phyloP scores from a whole-genome alignment of 2,329 filamentous ascomycete genomes.

The Fusarium falciforme region DNA sequence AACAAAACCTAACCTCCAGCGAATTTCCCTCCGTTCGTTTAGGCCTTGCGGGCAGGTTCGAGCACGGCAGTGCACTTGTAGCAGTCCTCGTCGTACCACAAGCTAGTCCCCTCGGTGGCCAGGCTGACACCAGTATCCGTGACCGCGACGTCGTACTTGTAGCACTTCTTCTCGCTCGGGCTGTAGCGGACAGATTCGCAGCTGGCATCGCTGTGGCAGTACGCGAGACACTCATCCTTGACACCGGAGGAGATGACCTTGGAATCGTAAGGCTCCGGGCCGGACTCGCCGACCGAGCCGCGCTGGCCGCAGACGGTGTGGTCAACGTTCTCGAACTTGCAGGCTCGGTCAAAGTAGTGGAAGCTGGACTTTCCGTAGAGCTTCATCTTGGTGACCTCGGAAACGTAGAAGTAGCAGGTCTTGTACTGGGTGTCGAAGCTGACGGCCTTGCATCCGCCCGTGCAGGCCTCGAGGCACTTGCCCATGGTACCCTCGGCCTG shows the following conservation, averaged over 20 bases:
- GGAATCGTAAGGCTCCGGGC: not conserved
- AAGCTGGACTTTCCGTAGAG: not conserved
- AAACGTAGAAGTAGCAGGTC: not conserved
- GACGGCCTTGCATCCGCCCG: not conserved
- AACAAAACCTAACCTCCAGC: not conserved
- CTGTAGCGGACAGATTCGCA: not conserved
- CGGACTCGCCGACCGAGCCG: not conserved
- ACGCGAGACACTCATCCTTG: not conserved
- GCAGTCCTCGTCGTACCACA: not conserved
- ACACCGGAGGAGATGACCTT: not conserved
- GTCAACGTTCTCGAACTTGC: not conserved
- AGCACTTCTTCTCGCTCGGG: not conserved
- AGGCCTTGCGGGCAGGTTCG: not conserved
- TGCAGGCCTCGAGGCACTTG: not conserved
- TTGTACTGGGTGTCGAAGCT: constrained; percentile 1
- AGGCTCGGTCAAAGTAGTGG: constrained; percentile 1
- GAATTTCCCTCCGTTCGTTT: not conserved
- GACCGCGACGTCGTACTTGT: not conserved
- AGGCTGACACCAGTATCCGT: not conserved
- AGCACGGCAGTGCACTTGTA: not conserved
- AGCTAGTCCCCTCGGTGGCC: not conserved
- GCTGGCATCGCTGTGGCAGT: not conserved
- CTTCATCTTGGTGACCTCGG: not conserved
- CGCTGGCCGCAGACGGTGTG: not conserved
- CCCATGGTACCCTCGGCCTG: not conserved